These are phyloP conservation scores for Coemansia reversa DNA, from an alignment of 192 early-diverging fungal genomes.

Conservation along the genomic window DNA sequence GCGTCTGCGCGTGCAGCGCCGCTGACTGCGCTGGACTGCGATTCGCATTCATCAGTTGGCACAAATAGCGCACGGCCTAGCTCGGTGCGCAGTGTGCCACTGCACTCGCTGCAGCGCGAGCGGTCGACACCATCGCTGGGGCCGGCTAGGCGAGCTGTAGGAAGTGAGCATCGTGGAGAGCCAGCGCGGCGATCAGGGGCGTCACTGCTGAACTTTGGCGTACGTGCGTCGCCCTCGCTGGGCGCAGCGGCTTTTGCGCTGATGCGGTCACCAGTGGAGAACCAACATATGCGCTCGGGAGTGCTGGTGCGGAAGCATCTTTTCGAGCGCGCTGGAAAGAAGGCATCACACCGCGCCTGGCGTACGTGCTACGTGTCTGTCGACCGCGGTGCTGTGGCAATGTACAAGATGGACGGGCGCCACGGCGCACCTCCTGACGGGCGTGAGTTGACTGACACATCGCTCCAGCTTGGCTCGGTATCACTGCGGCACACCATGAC, in stretches of 20 bases:
- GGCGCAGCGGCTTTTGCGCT: constrained; percentile 34
- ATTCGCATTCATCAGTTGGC: constrained; percentile 21
- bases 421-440: constrained; percentile 48
- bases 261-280: constrained; percentile 52
- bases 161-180: constrained; percentile 1
- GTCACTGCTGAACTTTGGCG: constrained; percentile 21
- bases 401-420: constrained; percentile 73
- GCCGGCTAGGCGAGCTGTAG: not conserved
- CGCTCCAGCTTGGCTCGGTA: constrained; percentile 56
- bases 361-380: constrained; percentile 73
- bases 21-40: constrained; percentile 24
- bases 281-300: constrained; percentile 52
- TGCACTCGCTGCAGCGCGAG: constrained; percentile 49
- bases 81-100: constrained; percentile 52
- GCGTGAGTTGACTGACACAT: constrained; percentile 55
- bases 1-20: constrained; percentile 2
- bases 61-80: constrained; percentile 31
- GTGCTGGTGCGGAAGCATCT: constrained; percentile 86
- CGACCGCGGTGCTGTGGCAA: constrained; percentile 73
- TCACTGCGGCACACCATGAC: constrained; percentile 81
- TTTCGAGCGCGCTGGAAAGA: constrained; percentile 70
- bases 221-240: constrained; percentile 37
- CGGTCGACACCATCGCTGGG: constrained; percentile 48
- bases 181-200: constrained; percentile 33
- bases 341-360: constrained; percentile 86